phyloP scores from a whole-genome alignment of 164 flowering plant species.

The Chimonanthus praecox region DNA sequence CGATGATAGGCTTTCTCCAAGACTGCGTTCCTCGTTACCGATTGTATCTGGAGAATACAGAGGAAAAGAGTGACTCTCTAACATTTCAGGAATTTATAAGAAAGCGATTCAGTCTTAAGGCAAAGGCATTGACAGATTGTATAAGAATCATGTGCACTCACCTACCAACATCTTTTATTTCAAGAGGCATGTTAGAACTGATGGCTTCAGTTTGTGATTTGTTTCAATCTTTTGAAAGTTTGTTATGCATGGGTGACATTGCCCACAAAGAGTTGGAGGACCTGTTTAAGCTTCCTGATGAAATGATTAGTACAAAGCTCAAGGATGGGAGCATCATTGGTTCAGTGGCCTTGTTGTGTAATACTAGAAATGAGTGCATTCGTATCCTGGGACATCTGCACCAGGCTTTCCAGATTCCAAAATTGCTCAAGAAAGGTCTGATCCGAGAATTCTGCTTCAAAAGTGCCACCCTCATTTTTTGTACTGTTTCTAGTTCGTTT shows the following conservation, averaged over 20 bases:
- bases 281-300: constrained; percentile 23
- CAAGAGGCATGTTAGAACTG: constrained; percentile 15
- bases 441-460: constrained; percentile 11
- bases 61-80: background rate
- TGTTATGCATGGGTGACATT: constrained; percentile 21
- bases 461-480: constrained; percentile 29
- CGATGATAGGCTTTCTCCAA: constrained; percentile 45
- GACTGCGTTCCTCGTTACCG: constrained; percentile 34
- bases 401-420: background rate
- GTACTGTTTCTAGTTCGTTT: constrained; percentile 38
- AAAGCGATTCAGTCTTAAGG: background rate
- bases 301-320: background rate
- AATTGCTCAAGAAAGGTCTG: background rate
- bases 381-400: constrained; percentile 13
- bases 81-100: background rate
- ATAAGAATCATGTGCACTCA: constrained; percentile 39
- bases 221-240: constrained; percentile 30
- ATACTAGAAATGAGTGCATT: constrained; percentile 17
- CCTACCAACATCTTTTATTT: constrained; percentile 26
- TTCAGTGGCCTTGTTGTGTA: background rate
- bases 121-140: constrained; percentile 22
- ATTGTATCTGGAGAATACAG: constrained; percentile 33
- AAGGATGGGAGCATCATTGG: background rate
- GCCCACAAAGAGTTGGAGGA: constrained; percentile 31
- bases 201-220: constrained; percentile 18